A percentile compares a stretch with the other conserved stretches of the same genome.
These are phyloP conservation scores for Fraxinus greggii DNA, from an alignment of 305 asterid species.

Conservation along the genomic window DNA sequence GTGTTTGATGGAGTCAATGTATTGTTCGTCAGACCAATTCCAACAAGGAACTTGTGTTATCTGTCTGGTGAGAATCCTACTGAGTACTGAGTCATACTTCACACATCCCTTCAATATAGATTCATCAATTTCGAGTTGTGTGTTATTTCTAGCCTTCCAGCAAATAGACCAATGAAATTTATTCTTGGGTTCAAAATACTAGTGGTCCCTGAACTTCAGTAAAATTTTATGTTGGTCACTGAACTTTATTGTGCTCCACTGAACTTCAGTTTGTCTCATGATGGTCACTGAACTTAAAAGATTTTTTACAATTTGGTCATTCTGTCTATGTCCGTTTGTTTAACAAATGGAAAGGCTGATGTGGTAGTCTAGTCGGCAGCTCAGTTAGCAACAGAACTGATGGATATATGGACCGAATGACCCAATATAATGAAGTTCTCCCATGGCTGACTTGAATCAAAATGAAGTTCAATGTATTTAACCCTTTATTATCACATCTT, in stretches of 20 bases:
- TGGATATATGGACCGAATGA: neutral
- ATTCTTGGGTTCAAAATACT: neutral
- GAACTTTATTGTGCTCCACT: neutral
- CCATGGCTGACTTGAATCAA: neutral
- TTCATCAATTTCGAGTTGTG: neutral
- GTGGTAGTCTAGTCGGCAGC: neutral
- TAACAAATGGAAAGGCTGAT: neutral
- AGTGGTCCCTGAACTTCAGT: neutral
- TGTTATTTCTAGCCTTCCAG: neutral
- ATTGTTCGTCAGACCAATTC: slow-evolving; percentile 51
- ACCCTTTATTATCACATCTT: neutral
- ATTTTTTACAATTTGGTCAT: neutral
- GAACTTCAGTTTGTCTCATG: neutral
- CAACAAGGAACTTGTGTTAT: slow-evolving; percentile 63
- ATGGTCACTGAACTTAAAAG: neutral
- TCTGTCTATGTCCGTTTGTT: neutral
- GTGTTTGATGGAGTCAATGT: slow-evolving; percentile 54
- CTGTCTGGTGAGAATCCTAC: slow-evolving; percentile 58
- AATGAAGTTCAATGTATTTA: neutral
- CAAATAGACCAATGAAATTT: neutral
- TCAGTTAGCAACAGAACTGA: neutral
- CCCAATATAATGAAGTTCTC: neutral
- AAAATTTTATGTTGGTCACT: neutral
- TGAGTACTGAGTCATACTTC: neutral
- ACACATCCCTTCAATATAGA: neutral